phyloP scores from a whole-genome alignment of 23 red algal species.

The Gracilaria vermiculophylla region DNA sequence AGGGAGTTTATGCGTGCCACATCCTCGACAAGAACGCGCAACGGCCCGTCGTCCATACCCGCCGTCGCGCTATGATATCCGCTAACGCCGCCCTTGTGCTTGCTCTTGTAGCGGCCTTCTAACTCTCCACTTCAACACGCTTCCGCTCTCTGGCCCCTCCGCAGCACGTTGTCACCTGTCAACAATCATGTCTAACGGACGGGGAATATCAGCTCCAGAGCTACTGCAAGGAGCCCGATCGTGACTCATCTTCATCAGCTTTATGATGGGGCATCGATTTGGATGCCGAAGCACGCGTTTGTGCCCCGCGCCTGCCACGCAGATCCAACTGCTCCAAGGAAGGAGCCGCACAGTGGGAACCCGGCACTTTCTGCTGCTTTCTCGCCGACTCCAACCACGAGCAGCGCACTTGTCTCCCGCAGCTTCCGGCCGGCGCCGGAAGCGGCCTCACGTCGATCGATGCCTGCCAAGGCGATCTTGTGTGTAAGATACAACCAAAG shows the following conservation, averaged over 20 bases:
- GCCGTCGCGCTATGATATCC: too few species aligned
- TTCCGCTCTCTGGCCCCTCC: neutral
- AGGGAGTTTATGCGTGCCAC: too few species aligned
- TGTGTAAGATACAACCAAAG: neutral
- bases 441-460: neutral
- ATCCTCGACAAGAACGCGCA: too few species aligned
- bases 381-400: neutral
- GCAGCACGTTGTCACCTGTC: neutral
- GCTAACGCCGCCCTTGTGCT: too few species aligned
- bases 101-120: neutral
- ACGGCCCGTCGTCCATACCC: too few species aligned
- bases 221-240: slow-evolving; percentile 2
- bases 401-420: neutral
- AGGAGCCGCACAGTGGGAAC: neutral
- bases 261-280: neutral
- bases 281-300: neutral
- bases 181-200: neutral
- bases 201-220: neutral
- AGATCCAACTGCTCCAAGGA: neutral
- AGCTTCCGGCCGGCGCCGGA: neutral
- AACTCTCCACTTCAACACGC: neutral
- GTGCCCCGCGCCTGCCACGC: neutral
- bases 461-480: neutral
- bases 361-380: neutral
- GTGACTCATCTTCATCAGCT: neutral